Percentiles rank a stretch among this genome's conserved stretches.
Evolutionary conservation across 495 filamentous ascomycete genomes (phyloP).

Genomic region (Lindgomyces ingoldianus): DNA sequence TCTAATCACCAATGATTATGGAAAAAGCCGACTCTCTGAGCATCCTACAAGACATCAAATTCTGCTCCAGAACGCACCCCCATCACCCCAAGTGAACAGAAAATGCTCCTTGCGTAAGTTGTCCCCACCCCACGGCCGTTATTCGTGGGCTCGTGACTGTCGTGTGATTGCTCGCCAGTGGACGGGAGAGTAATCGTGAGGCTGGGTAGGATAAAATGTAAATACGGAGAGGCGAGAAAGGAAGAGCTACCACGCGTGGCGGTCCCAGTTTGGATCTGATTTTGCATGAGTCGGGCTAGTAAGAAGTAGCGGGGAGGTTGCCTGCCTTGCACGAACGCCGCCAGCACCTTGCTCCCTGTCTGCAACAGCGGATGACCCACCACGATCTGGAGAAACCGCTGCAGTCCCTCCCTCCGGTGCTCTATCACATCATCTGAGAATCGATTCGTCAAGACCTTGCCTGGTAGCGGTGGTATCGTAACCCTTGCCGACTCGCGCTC

Average conservation of each 20-base stretch:
- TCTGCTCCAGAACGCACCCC: not conserved
- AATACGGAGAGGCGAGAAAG: not conserved
- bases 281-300: not conserved
- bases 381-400: constrained; percentile 96
- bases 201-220: not conserved
- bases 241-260: constrained; percentile 32
- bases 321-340: constrained; percentile 92
- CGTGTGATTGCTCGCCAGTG: constrained; percentile 14
- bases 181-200: not conserved
- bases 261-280: constrained; percentile 41
- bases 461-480: constrained; percentile 91
- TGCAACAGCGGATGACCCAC: constrained; percentile 95
- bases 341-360: constrained; percentile 95
- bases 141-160: constrained; percentile 23
- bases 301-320: constrained; percentile 19
- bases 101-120: not conserved
- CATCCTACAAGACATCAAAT: not conserved
- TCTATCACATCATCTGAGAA: constrained; percentile 99
- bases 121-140: not conserved
- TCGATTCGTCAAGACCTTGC: constrained; percentile 97
- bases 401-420: constrained; percentile 84
- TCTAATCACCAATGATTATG: not conserved
- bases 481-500: constrained; percentile 93
- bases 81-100: not conserved
- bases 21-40: not conserved